Evolutionary conservation across 257 asterid genomes (phyloP).

Genomic region (Vinca minor): DNA sequence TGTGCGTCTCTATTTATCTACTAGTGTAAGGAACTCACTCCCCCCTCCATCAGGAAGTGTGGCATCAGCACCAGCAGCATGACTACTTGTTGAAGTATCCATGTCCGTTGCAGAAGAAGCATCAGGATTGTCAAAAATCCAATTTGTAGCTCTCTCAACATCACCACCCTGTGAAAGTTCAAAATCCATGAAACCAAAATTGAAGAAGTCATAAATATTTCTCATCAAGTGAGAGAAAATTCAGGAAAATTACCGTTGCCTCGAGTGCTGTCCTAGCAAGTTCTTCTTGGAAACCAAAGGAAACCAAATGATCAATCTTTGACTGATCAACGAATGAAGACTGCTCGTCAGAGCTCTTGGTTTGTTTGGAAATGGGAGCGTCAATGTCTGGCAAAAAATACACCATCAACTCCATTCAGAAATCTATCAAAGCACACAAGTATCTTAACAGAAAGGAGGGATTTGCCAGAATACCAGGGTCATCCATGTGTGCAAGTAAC

Average conservation of each 20-base stretch:
- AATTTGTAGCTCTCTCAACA: constrained; percentile 86
- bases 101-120: constrained; percentile 40
- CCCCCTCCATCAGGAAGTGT: constrained; percentile 89
- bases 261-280: constrained; percentile 69
- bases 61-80: constrained; percentile 36
- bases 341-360: constrained; percentile 19
- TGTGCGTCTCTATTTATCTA: background rate
- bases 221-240: background rate
- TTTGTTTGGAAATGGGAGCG: constrained; percentile 49
- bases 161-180: constrained; percentile 63
- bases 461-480: constrained; percentile 52
- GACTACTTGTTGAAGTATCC: constrained; percentile 52
- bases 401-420: constrained; percentile 12
- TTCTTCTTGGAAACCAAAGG: constrained; percentile 86
- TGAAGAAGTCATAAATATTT: background rate
- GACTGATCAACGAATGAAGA: constrained; percentile 53
- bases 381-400: constrained; percentile 49
- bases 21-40: constrained; percentile 44
- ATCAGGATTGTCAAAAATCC: constrained; percentile 69
- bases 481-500: constrained; percentile 80
- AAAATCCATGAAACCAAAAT: constrained; percentile 1
- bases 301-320: constrained; percentile 55
- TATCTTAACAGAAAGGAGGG: background rate
- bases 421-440: constrained; percentile 7
- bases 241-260: constrained; percentile 55